These are phyloP conservation scores for Colletotrichum magnum DNA, from an alignment of 2,329 filamentous ascomycete species.

Conservation along the genomic window DNA sequence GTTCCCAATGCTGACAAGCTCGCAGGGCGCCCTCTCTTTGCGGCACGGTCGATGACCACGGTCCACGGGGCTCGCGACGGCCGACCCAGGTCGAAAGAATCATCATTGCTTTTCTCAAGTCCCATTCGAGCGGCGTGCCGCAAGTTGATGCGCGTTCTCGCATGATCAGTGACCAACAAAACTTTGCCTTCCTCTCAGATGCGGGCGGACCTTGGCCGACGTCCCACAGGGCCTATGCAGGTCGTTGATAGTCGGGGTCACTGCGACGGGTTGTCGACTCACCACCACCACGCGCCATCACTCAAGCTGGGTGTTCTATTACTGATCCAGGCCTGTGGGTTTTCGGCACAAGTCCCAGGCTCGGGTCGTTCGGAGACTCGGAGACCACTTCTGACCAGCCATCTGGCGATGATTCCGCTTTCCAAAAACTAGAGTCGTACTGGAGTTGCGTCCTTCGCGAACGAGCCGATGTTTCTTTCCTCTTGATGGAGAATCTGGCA, in stretches of 20 bases:
- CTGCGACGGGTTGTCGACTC: slow-evolving; percentile 14
- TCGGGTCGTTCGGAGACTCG: slow-evolving; percentile 21
- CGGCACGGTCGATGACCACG: background rate
- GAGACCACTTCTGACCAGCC: background rate
- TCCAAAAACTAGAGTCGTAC: background rate
- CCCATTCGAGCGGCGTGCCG: slow-evolving; percentile 9
- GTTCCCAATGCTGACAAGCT: background rate
- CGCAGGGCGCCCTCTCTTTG: slow-evolving; percentile 1
- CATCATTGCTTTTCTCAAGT: slow-evolving; percentile 22
- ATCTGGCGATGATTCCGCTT: slow-evolving; percentile 19
- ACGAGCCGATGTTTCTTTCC: slow-evolving; percentile 2
- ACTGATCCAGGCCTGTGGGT: background rate
- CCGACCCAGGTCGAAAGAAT: slow-evolving; percentile 3
- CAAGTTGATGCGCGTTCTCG: slow-evolving; percentile 12
- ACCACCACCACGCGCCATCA: slow-evolving; percentile 8
- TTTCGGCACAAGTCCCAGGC: background rate
- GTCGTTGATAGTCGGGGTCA: slow-evolving; percentile 3
- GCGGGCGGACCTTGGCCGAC: slow-evolving; percentile 24
- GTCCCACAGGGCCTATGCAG: slow-evolving; percentile 20
- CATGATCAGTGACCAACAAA: slow-evolving; percentile 24
- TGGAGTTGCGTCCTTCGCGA: slow-evolving; percentile 10
- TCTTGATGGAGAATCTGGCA: slow-evolving; percentile 8
- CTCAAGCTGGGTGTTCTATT: background rate
- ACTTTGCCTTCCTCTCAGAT: slow-evolving; percentile 17
- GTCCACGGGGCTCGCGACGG: slow-evolving; percentile 4